phyloP scores from a whole-genome alignment of 768 basidiomycete species.

The Hypsizygus marmoreus region DNA sequence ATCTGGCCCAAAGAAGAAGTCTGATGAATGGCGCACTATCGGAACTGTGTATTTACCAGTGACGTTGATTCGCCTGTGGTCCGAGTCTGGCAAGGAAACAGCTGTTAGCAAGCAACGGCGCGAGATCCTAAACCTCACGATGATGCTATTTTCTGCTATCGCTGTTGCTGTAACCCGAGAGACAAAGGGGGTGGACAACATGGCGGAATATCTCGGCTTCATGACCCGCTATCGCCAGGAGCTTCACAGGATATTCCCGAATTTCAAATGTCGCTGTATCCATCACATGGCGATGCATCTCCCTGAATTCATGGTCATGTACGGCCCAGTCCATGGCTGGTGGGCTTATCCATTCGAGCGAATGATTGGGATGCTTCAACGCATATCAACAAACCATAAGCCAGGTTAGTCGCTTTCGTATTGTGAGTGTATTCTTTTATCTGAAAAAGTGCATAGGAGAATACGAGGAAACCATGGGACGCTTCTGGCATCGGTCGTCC shows the following conservation, averaged over 20 bases:
- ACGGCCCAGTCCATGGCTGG: slow-evolving; percentile 39
- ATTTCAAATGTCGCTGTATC: slow-evolving; percentile 19
- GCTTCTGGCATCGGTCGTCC: slow-evolving; percentile 14
- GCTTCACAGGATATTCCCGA: slow-evolving; percentile 17
- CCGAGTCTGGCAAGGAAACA: slow-evolving; percentile 4
- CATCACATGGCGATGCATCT: slow-evolving; percentile 33
- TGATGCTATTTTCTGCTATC: slow-evolving; percentile 36
- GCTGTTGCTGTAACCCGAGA: slow-evolving; percentile 21
- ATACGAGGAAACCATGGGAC: slow-evolving; percentile 15
- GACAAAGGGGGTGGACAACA: slow-evolving; percentile 17
- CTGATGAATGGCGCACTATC: slow-evolving; percentile 37
- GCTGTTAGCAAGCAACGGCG: slow-evolving; percentile 17
- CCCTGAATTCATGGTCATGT: slow-evolving; percentile 22
- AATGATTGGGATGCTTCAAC: slow-evolving; percentile 37
- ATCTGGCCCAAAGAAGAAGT: slow-evolving; percentile 29
- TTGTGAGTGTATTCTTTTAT: not conserved
- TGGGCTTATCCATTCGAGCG: slow-evolving; percentile 41
- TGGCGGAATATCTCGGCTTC: slow-evolving; percentile 1
- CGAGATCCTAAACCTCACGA: slow-evolving; percentile 27
- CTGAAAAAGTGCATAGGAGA: slow-evolving; percentile 3
- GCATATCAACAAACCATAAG: slow-evolving; percentile 30
- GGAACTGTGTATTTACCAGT: slow-evolving; percentile 34
- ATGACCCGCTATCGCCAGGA: slow-evolving; percentile 19
- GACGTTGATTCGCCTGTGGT: slow-evolving; percentile 40
- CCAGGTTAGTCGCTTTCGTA: slow-evolving; percentile 9